Conservation (phyloP, 1,284 basidiomycete genomes). For the Ganoderma sp. region DNA sequence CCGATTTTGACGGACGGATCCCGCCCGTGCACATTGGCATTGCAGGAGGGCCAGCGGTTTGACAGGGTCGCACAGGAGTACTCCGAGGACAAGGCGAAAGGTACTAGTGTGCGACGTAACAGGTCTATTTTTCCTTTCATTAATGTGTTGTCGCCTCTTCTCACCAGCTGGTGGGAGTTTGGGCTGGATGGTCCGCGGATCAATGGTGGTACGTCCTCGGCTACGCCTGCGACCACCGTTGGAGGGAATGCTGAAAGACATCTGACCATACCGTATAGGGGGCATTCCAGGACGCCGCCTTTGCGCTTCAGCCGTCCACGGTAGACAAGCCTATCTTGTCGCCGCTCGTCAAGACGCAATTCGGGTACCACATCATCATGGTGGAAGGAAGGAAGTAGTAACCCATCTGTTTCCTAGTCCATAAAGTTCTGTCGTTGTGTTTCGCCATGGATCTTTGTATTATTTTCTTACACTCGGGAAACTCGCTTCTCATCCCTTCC, state of each 20-base stretch:
- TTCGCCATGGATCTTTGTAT: not conserved
- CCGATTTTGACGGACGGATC: not conserved
- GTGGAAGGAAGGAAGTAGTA: conserved; percentile 81
- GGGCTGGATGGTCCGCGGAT: conserved; percentile 84
- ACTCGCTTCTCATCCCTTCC: not conserved
- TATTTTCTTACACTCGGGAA: not conserved
- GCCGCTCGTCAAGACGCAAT: conserved; percentile 77
- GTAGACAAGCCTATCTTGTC: conserved; percentile 78
- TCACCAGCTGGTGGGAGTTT: conserved; percentile 76
- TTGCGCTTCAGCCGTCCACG: conserved; percentile 75
- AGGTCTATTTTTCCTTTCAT: not conserved
- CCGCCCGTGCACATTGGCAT: no score
- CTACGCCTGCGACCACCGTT: not conserved
- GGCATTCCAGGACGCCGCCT: conserved; percentile 83
- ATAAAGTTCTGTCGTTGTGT: not conserved
- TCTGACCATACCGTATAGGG: conserved; percentile 45
- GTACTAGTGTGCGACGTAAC: conserved; percentile 43
- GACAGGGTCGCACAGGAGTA: conserved; percentile 88
- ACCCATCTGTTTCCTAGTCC: conserved; percentile 24
- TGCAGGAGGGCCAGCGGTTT: conserved; percentile 75
- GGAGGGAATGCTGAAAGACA: no score
- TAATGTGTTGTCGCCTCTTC: not conserved
- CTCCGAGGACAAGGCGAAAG: conserved; percentile 88
- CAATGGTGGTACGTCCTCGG: conserved; percentile 65
- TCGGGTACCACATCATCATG: conserved; percentile 90